Conservation (phyloP, 805 yeast species). For the Wickerhamiella domercqiae region DNA sequence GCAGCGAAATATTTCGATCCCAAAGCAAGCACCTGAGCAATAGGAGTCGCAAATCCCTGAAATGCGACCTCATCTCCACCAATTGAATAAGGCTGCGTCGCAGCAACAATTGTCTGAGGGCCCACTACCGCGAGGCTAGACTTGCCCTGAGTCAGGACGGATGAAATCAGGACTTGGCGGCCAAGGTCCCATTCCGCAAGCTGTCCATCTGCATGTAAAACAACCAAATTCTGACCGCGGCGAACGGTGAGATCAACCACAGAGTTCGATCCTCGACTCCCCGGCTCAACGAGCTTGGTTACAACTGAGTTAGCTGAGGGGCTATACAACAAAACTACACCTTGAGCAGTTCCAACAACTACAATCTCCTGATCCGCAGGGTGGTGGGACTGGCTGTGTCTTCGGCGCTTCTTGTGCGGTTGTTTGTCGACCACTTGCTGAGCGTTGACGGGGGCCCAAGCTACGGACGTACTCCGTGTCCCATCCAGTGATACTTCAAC, state of each 20-base stretch:
- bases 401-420: conserved; percentile 17
- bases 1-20: conserved; percentile 38
- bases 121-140: conserved; percentile 2
- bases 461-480: conserved; percentile 32
- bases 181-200: conserved; percentile 48
- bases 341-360: conserved; percentile 51
- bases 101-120: conserved; percentile 37
- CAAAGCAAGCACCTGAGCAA: conserved; percentile 33
- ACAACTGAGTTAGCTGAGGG: conserved; percentile 47
- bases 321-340: conserved; percentile 48
- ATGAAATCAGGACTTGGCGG: conserved; percentile 26
- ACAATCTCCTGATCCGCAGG: conserved; percentile 22
- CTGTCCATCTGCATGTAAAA: conserved; percentile 15
- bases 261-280: conserved; percentile 2
- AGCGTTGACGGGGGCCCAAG: conserved; percentile 29
- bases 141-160: conserved; percentile 14
- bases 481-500: conserved; percentile 38
- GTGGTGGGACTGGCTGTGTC: conserved; percentile 4
- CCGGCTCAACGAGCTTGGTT: conserved; percentile 22
- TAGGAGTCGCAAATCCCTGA: conserved; percentile 67
- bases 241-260: conserved; percentile 1
- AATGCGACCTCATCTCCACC: conserved; percentile 23
- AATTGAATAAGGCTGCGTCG: conserved; percentile 47
- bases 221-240: conserved; percentile 4
- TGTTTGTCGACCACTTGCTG: conserved; percentile 4